These are phyloP conservation scores for Colletotrichum gigasporum DNA, from an alignment of 2,329 filamentous ascomycete species.

Conservation along the genomic window DNA sequence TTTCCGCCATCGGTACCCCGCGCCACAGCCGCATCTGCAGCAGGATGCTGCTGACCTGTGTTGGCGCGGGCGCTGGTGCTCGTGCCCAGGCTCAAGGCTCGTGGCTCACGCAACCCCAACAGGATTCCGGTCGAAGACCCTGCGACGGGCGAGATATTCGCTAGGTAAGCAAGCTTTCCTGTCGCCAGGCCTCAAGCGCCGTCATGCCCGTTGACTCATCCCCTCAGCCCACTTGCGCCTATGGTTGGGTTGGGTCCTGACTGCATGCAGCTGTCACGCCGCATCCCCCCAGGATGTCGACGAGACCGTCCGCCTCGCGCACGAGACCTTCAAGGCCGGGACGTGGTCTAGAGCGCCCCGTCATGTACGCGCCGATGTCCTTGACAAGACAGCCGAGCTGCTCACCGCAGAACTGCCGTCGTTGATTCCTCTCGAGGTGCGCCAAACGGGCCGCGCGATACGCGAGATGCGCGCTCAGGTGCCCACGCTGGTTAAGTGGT, in stretches of 20 bases:
- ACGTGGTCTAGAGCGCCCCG: slow-evolving; percentile 66
- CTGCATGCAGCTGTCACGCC: slow-evolving; percentile 52
- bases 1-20: neutral
- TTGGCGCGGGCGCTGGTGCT: too few relatives aligned
- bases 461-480: slow-evolving; percentile 78
- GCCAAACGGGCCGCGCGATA: slow-evolving; percentile 73
- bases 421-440: slow-evolving; percentile 71
- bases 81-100: slow-evolving; percentile 5
- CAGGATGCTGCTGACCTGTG: slow-evolving; percentile 32
- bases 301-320: slow-evolving; percentile 49
- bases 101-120: slow-evolving; percentile 25
- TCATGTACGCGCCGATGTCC: slow-evolving; percentile 67
- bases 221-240: neutral
- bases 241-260: neutral
- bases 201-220: neutral
- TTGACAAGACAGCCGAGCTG: slow-evolving; percentile 67
- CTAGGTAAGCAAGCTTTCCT: slow-evolving; percentile 46
- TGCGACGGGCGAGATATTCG: slow-evolving; percentile 61
- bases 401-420: slow-evolving; percentile 61
- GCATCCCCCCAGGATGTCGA: slow-evolving; percentile 57
- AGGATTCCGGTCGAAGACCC: slow-evolving; percentile 65
- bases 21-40: neutral
- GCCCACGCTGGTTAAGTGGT: slow-evolving; percentile 72
- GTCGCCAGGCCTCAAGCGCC: neutral
- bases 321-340: slow-evolving; percentile 58